Base-by-base conservation (phyloP, 2,329 filamentous ascomycete species). In the Periconia macrospinosa region DNA sequence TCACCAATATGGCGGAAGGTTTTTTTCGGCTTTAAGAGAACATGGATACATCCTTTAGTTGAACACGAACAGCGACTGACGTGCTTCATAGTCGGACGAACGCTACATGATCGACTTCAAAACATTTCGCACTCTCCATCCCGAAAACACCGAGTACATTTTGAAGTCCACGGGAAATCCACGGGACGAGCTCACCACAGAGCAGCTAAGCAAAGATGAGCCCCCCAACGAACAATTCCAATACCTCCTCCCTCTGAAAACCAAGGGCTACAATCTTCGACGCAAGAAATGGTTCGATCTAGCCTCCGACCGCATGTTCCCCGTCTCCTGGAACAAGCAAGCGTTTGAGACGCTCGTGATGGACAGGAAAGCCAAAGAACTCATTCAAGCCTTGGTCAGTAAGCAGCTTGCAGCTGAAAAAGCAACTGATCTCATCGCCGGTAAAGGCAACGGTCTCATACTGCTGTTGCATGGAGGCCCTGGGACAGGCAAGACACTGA, bases 291-390 rank as follows among this genome's bases (percentile, higher is more conserved):
- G 56, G 56, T 40, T 43, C 41, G 53, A 58, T 45, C 45, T 58
- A n/a, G 37, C 47, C 18, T 27, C 49, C 9, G 52, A 57, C 33
- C 49, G 45, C 3, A 50, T 57, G 3, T 13, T 13, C 15, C 41
- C 40, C 41, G 49, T 57, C 6, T 33, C 30, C 8, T 55, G 53
- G 53, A 52, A 52, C 33, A 27, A 30, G 27, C 11, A 44, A 30
- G 45, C 53, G 15, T 55, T 55, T 30, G 45, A 55, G 14, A 20
- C 30, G 8, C 45, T 55, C 18, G 69, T 82, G 19, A 76, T 82
- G n/a, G 70, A 75, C 15, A 79, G 77, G 30, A 82, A 82, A 59
- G 79, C 80, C 15, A 72, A 73, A 23, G 79, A 81, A 11, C 72
- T 81, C 35, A 78, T 81, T 47, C 66, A 81, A 49, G 73, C 81